Evolutionary conservation across 2,329 filamentous ascomycete genomes (phyloP).

Genomic region (Hypomyces perniciosus): DNA sequence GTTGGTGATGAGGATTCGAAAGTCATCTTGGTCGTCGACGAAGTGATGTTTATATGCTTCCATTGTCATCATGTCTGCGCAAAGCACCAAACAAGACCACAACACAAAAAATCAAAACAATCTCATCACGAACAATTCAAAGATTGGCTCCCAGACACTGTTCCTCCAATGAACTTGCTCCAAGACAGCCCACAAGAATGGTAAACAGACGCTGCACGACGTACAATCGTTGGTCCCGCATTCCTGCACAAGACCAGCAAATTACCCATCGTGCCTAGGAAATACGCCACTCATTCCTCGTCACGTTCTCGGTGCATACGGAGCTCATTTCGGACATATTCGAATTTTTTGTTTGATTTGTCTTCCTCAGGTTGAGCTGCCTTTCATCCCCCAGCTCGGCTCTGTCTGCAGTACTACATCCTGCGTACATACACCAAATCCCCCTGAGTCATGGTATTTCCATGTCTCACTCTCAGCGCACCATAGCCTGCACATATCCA

Average conservation of each 20-base stretch:
- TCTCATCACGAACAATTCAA: neutral
- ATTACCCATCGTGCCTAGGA: slow-evolving; percentile 4
- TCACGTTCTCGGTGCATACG: too few relatives aligned
- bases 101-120: slow-evolving; percentile 5
- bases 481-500: too few relatives aligned
- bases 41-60: too few relatives aligned
- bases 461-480: too few relatives aligned
- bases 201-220: slow-evolving; percentile 14
- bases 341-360: neutral
- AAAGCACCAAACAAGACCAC: neutral
- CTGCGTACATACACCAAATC: neutral
- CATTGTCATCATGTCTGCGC: too few relatives aligned
- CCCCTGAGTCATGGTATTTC: neutral
- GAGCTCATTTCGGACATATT: neutral
- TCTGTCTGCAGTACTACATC: too few relatives aligned
- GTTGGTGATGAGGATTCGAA: too few relatives aligned
- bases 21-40: too few relatives aligned
- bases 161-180: too few relatives aligned
- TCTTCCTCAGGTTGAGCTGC: neutral
- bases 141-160: neutral
- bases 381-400: too few relatives aligned
- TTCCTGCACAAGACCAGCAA: slow-evolving; percentile 6
- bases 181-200: neutral
- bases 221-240: slow-evolving; percentile 8
- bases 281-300: too few relatives aligned